Percentiles rank a stretch among this genome's conserved stretches.
phyloP scores from a whole-genome alignment of 129 eudicot genomes.

The Arctium lappa region DNA sequence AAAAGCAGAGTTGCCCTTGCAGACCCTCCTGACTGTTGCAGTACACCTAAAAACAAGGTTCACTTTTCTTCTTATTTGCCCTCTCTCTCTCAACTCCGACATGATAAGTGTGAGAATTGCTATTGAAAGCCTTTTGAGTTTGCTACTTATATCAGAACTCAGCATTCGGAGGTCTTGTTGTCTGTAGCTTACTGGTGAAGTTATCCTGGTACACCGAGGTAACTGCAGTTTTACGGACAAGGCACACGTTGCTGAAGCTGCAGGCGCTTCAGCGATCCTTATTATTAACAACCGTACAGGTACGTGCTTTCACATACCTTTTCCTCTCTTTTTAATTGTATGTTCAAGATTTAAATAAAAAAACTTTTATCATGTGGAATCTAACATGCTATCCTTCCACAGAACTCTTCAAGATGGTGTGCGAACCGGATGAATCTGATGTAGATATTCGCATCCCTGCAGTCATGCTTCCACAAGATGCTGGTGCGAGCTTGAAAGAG shows the following conservation, averaged over 20 bases:
- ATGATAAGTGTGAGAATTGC: slow-evolving; percentile 15
- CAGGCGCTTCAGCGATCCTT: slow-evolving; percentile 94
- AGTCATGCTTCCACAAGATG: slow-evolving; percentile 97
- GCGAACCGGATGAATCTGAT: slow-evolving; percentile 69
- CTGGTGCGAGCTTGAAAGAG: slow-evolving; percentile 61
- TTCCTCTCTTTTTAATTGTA: neutral
- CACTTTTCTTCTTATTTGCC: neutral
- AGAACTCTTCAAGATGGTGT: slow-evolving; percentile 98
- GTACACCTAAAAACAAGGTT: slow-evolving; percentile 84
- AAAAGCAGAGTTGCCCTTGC: slow-evolving; percentile 78
- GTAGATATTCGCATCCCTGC: slow-evolving; percentile 72
- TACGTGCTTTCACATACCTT: slow-evolving; percentile 15
- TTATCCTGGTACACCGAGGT: slow-evolving; percentile 93
- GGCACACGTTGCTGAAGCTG: slow-evolving; percentile 94
- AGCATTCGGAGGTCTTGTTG: slow-evolving; percentile 37
- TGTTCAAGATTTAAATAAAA: neutral
- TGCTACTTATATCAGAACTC: slow-evolving; percentile 39
- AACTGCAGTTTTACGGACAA: slow-evolving; percentile 93
- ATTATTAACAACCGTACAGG: slow-evolving; percentile 84
- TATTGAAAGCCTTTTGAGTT: slow-evolving; percentile 24
- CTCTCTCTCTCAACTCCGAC: neutral
- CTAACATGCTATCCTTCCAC: slow-evolving; percentile 33
- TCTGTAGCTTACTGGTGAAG: slow-evolving; percentile 94
- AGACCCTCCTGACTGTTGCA: slow-evolving; percentile 99
- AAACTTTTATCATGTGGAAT: neutral